These are phyloP conservation scores for Chrysosporium keratinophilum DNA, from an alignment of 2,329 filamentous ascomycete genomes.

Conservation along the genomic window DNA sequence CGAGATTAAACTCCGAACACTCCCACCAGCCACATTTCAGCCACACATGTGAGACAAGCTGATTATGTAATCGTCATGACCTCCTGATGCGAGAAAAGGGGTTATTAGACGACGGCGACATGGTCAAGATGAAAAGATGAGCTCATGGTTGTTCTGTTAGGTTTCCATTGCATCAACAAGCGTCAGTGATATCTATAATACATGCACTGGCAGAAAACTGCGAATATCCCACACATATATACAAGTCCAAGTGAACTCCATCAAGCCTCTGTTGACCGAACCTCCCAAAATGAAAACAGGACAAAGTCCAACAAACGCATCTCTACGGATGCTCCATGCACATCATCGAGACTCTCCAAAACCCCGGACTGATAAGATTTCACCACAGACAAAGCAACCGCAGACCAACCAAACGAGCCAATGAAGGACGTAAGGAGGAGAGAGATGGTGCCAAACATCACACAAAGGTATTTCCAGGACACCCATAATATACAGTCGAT, in stretches of 20 bases:
- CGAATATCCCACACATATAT: background rate
- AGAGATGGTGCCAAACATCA: background rate
- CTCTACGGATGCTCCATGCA: background rate
- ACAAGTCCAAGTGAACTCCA: background rate
- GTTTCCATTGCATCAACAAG: background rate
- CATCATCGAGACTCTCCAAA: background rate
- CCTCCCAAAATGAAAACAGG: background rate
- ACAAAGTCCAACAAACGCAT: background rate
- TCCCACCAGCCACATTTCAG: too few relatives aligned
- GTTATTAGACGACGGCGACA: background rate
- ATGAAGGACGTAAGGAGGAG: background rate
- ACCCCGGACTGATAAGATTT: background rate
- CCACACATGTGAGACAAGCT: too few relatives aligned
- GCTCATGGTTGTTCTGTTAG: background rate
- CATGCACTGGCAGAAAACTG: background rate
- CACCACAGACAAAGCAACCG: background rate
- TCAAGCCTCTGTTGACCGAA: background rate
- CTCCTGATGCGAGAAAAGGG: background rate
- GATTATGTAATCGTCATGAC: background rate
- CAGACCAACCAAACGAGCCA: background rate
- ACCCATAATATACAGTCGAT: background rate
- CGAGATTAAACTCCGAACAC: too few relatives aligned
- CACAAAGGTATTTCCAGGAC: background rate
- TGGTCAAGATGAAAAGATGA: too few relatives aligned
- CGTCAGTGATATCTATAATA: background rate